Conservation (phyloP, 1,284 basidiomycete species). For the Pulveroboletus ridleyi region DNA sequence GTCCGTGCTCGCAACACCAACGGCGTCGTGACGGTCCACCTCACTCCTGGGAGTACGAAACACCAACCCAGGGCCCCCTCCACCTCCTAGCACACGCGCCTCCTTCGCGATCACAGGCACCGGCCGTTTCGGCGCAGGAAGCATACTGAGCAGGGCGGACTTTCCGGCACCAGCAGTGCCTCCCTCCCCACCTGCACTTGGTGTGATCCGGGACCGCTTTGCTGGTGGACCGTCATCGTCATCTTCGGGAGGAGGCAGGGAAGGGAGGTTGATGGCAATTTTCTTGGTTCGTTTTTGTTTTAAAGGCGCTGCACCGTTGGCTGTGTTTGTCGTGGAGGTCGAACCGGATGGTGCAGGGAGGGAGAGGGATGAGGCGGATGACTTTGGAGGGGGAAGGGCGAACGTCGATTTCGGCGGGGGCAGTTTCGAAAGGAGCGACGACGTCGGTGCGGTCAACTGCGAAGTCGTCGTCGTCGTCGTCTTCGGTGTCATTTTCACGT, state of each 20-base stretch:
- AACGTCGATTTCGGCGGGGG: constrained; percentile 41
- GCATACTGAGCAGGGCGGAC: constrained; percentile 74
- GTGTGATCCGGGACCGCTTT: constrained; percentile 62
- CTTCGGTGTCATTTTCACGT: constrained; percentile 19
- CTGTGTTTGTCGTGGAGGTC: constrained; percentile 37
- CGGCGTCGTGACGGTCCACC: constrained; percentile 15
- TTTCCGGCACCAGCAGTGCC: constrained; percentile 50
- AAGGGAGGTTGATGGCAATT: constrained; percentile 72
- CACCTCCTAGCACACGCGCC: constrained; percentile 69
- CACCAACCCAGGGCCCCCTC: constrained; percentile 62
- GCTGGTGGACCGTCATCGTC: constrained; percentile 55
- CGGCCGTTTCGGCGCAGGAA: constrained; percentile 74
- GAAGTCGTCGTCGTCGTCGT: neutral
- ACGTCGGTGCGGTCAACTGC: constrained; percentile 15
- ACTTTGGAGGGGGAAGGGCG: constrained; percentile 44
- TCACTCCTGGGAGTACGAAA: constrained; percentile 49
- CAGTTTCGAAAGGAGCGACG: constrained; percentile 30
- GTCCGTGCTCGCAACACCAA: constrained; percentile 9
- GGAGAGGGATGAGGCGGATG: constrained; percentile 16
- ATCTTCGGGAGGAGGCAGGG: constrained; percentile 47
- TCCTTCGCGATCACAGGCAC: constrained; percentile 38
- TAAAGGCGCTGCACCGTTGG: constrained; percentile 29
- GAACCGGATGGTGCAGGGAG: constrained; percentile 37
- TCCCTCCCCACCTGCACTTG: constrained; percentile 39
- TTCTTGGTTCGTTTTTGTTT: constrained; percentile 63